Base-by-base conservation (phyloP, 1,139 yeast species). In the Pichia sp. region DNA sequence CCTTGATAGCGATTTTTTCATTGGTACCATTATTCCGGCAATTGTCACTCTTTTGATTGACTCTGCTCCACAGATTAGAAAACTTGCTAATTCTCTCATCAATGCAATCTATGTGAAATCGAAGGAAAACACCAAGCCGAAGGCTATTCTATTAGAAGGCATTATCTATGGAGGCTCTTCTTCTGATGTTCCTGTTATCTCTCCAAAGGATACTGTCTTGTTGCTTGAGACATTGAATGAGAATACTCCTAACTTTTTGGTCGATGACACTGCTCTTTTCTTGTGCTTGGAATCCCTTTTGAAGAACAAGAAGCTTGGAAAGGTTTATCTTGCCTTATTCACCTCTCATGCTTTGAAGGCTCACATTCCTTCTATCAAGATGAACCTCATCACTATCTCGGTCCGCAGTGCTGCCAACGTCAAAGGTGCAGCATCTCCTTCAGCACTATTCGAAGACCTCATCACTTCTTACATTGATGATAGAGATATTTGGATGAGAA, bases 141-240 rank as follows among this genome's bases (percentile, higher is more conserved):
- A 63, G 35, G 60, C 60, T 17, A 61, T 69, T 35, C 58, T 68
- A 37, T 49, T 69, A 36, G 56, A 59, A 6, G 57, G 60, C 40
- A 54, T 61, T 24, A 55, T 75, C 11, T 75, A 70, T 47, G 82
- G 78, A 11, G 53, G 60, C 1, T 66, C 56, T 41, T 42, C 50
- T 21, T 69, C 59, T 35, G 62, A 57, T 43, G 60, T 50, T 45
- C 67, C 66, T 33, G 74, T 81, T 18, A 64, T 86, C 25, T 64
- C 81, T 25, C 81, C 87, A 33, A 72, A 74, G 36, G 94, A 85
- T 53, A 75, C 77, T 5, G 59, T 64, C 27, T 48, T 51, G 10
- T 60, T 87, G 53, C 46, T 76, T 19, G 58, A 62, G 3, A 55
- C 64, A n/a, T 57, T 83, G 30, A 50, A 64, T 32, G 58, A 60